Evolutionary conservation across 148 eudicot genomes (phyloP), one percentile per base, ranked within the genome.

Genomic region (Cornus suecica): DNA sequence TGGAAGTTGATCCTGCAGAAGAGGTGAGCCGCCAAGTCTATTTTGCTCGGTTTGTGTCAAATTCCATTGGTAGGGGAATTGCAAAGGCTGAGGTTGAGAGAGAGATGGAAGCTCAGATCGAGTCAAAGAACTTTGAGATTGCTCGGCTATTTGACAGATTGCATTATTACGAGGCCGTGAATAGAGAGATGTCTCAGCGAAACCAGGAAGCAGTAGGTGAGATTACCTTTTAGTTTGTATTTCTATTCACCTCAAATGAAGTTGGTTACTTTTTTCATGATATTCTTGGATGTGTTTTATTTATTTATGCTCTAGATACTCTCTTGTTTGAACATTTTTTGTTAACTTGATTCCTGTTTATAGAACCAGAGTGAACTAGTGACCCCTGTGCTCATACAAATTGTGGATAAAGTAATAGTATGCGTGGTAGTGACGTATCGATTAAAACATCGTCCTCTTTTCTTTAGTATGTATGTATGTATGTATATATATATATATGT

Each of bases 141-240:
- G 90, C 97, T 84, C 90, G 98, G 71, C 80, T 93, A 69, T 85
- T 74, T 82, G 99, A 96, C 83, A 86, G 92, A 69, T 78, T 93
- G 81, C 92, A 84, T 74, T 96, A 96, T 79, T 93, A 92, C 25
- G 98, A 96, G 84, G 85, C 93, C 70, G 89, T 93, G 87, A 96
- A 96, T 80, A 83, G 81, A 71, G 99, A 96, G 84, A 96, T 96
- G 99, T 93, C 98, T 71, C 98, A 96, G 70, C 91, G 98, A 83
- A 96, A 96, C 78, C 99, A 93, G 85, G 99, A 96, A 89, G 86
- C 90, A 29, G 78, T 96, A 45, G 99, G 99, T 96, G 83, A 86
- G 93, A 52, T 56, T 42, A 75, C 66, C 71, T 48, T 13, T 11
- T 48, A 48, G 54, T 0, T 48, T 11, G 13, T 48, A 13, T 48